phyloP scores from a whole-genome alignment of 192 early-diverging fungal genomes.

The Rhizophagus clarus region DNA sequence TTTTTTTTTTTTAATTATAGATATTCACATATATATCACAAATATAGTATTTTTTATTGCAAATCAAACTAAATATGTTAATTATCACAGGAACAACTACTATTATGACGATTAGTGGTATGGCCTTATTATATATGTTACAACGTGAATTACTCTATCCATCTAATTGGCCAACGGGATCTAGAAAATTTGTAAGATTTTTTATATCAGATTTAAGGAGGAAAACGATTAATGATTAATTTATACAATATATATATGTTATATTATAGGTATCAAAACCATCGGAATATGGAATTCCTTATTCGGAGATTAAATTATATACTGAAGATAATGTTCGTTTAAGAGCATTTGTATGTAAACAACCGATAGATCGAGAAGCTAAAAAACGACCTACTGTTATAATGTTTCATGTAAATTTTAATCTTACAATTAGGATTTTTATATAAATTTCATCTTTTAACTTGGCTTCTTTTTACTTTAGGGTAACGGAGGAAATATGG shows the following conservation, averaged over 20 bases:
- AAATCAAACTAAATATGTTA: not conserved
- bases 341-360: slow-evolving; percentile 76
- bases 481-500: slow-evolving; percentile 98
- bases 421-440: not conserved
- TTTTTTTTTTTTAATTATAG: too few relatives aligned
- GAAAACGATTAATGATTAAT: not conserved
- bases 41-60: too few relatives aligned
- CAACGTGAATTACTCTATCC: slow-evolving; percentile 82
- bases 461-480: slow-evolving; percentile 29
- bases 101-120: not conserved
- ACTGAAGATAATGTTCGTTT: slow-evolving; percentile 84
- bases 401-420: slow-evolving; percentile 73
- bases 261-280: slow-evolving; percentile 56
- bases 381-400: slow-evolving; percentile 74
- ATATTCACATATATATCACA: too few relatives aligned
- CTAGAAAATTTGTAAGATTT: slow-evolving; percentile 38
- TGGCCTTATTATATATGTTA: slow-evolving; percentile 61
- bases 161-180: slow-evolving; percentile 58
- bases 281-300: slow-evolving; percentile 62
- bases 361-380: slow-evolving; percentile 46
- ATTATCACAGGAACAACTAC: not conserved
- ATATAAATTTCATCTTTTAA: not conserved
- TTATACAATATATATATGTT: too few relatives aligned
- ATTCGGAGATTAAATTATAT: slow-evolving; percentile 64
- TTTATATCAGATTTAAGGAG: not conserved